Base-by-base conservation (phyloP, 225 moss, liverwort and hornwort species). In the Polytrichum commune region DNA sequence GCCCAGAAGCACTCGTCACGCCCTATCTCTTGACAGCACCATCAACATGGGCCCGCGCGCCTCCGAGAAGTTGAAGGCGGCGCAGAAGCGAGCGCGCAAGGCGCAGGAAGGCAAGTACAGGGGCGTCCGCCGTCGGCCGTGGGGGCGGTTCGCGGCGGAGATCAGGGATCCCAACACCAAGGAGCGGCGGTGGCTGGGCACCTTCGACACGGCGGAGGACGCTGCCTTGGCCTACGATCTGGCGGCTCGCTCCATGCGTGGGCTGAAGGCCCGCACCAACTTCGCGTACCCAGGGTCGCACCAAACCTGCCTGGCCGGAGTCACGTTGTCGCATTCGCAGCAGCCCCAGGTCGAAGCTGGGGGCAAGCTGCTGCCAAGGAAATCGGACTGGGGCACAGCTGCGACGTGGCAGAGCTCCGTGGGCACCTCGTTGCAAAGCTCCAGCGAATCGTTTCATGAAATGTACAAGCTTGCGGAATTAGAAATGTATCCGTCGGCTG, bases 121-220 rank as follows among this genome's bases (percentile, higher is more conserved):
- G 55, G 86, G 86, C 2, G 86, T 86, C 0, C 54, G 83, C 19
- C 67, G 82, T 5, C 68, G 86, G 65, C 83, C 80, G 0, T 86
- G 86, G 86, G 86, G 86, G 3, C 83, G 86, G 3, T 86, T 75
- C n/a, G 86, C 86, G 3, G 86, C 83, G 1, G 86, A 86, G 60
- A 86, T 86, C 10, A 64, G 83, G 5, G 86, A 86, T 27, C 83
- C 86, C 5, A 86, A 86, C 23, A 86, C 86, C 3, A 86, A 86
- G 60, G 82, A 83, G 68, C 72, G 86, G 35, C 80, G 80, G 54
- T 86, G 83, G 86, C 55, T 86, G 7, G 86, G 86, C 4, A 86
- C 86, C 0, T 86, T 86, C 20, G 80, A 86, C 63, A 86, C 83
- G 19, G 70, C 70, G 1, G 70, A 70, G 55, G 70, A 70, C 30